phyloP scores from a whole-genome alignment of 768 basidiomycete species.

The Pisolithus marmoratus region DNA sequence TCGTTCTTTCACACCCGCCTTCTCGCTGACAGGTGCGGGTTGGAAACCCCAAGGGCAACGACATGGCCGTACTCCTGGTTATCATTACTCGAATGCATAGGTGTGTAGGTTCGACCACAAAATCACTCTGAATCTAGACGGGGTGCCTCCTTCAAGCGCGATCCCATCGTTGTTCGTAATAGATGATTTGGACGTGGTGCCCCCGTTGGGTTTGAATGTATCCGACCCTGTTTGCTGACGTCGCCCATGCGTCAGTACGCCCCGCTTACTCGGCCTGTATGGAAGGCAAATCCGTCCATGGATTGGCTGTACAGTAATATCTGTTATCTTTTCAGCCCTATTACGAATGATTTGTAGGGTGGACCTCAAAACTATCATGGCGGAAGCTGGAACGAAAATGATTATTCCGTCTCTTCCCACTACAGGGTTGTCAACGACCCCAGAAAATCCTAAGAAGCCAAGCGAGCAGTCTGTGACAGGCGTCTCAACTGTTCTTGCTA shows the following conservation, averaged over 20 bases:
- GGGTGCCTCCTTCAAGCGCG: too few species aligned
- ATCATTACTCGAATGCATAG: too few species aligned
- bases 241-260: slow-evolving; percentile 1
- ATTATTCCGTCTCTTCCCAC: slow-evolving; percentile 5
- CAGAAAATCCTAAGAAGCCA: neutral
- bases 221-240: slow-evolving; percentile 10
- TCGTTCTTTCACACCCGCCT: too few species aligned
- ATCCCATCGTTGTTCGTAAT: slow-evolving; percentile 81
- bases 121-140: too few species aligned
- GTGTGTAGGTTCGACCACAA: too few species aligned
- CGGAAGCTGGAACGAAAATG: slow-evolving; percentile 51
- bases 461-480: neutral
- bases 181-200: slow-evolving; percentile 61
- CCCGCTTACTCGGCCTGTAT: slow-evolving; percentile 30
- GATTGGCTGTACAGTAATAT: slow-evolving; percentile 44
- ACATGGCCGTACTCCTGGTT: too few species aligned
- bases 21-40: too few species aligned
- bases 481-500: neutral
- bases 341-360: slow-evolving; percentile 39
- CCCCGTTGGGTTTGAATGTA: slow-evolving; percentile 17
- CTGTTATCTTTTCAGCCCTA: slow-evolving; percentile 7
- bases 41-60: too few species aligned
- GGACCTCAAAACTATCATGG: slow-evolving; percentile 85
- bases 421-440: neutral
- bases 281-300: slow-evolving; percentile 40